phyloP scores from a whole-genome alignment of 352 stramenopile species.

The Phytophthora hibernalis region DNA sequence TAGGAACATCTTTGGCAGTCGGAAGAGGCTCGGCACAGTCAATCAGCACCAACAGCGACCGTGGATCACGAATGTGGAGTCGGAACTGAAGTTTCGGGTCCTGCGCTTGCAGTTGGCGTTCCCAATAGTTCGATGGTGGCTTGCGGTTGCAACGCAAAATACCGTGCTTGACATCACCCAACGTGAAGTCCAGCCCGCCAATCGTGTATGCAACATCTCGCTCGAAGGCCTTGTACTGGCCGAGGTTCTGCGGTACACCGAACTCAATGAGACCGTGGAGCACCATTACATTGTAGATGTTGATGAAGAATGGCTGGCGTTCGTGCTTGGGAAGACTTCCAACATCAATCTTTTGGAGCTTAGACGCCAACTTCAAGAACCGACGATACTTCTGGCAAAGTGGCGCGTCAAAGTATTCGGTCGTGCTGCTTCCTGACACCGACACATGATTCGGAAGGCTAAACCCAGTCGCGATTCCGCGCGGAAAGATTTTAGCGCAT shows the following conservation, averaged over 20 bases:
- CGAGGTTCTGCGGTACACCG: slow-evolving; percentile 82
- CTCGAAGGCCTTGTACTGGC: slow-evolving; percentile 86
- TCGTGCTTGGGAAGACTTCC: slow-evolving; percentile 80
- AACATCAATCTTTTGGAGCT: slow-evolving; percentile 80
- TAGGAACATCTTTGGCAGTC: slow-evolving; percentile 65
- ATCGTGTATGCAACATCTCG: slow-evolving; percentile 84
- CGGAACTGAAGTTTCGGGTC: slow-evolving; percentile 86
- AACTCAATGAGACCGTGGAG: slow-evolving; percentile 89
- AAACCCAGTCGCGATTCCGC: slow-evolving; percentile 78
- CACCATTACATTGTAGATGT: slow-evolving; percentile 91
- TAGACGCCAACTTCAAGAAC: slow-evolving; percentile 73
- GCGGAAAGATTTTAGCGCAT: slow-evolving; percentile 68
- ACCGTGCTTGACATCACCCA: slow-evolving; percentile 89
- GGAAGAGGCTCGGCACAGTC: slow-evolving; percentile 76
- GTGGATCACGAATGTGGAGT: slow-evolving; percentile 88
- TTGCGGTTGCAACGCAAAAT: slow-evolving; percentile 91
- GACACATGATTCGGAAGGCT: slow-evolving; percentile 43
- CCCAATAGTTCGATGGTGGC: slow-evolving; percentile 88
- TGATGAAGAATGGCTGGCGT: slow-evolving; percentile 90
- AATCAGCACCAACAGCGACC: slow-evolving; percentile 82
- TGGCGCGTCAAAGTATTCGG: slow-evolving; percentile 61
- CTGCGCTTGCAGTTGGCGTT: slow-evolving; percentile 81
- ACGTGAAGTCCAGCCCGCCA: slow-evolving; percentile 76
- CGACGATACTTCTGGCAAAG: slow-evolving; percentile 72
- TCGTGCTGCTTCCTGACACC: slow-evolving; percentile 20